Base-by-base conservation (phyloP, 257 asterid species). In the Plantago elongata region DNA sequence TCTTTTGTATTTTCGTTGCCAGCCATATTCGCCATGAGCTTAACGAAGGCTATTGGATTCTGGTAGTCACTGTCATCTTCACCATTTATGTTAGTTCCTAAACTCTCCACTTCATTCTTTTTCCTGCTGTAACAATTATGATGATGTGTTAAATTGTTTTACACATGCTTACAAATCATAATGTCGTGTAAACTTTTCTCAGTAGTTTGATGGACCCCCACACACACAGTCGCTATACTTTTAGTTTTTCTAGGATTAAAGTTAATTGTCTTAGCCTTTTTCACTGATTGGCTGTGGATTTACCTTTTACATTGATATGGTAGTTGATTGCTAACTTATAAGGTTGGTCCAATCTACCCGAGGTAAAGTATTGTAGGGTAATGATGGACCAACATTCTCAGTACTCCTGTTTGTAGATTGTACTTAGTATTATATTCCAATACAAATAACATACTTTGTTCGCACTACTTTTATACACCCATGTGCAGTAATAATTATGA, bases 1-100 rank as follows among this genome's bases (percentile, higher is more conserved):
- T 83, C 79, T 93, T 89, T 76, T 93, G 97, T 79, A 83, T 93
- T 57, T 89, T 89, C 57, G 94, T 89, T 34, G 99, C 94, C 65
- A 78, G 96, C 74, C 97, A 83, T 83, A 87, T 89, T 71, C 91
- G 85, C 76, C 99, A 93, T 73, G 81, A 83, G 82, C 87, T 89
- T 68, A 84, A 85, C 74, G 95, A 93, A 46, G 99, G 99, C 89
- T 89, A 89, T 72, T 91, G 93, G n/a, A 77, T 89, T 74, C 16
- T 84, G 63, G 70, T 77, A 68, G 88, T 74, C 9, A 75, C 95
- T 61, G 73, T 93, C 70, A 60, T 83, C 81, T 86, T 89, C 83
- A 82, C 96, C 46, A 63, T 87, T 69, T 54, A 83, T 57, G 99
- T 93, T 58, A 80, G 96, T 79, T 58, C 68, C 69, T 74, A 44